Base-by-base conservation (phyloP, 1,284 basidiomycete species). In the Pseudozyma flocculosa region DNA sequence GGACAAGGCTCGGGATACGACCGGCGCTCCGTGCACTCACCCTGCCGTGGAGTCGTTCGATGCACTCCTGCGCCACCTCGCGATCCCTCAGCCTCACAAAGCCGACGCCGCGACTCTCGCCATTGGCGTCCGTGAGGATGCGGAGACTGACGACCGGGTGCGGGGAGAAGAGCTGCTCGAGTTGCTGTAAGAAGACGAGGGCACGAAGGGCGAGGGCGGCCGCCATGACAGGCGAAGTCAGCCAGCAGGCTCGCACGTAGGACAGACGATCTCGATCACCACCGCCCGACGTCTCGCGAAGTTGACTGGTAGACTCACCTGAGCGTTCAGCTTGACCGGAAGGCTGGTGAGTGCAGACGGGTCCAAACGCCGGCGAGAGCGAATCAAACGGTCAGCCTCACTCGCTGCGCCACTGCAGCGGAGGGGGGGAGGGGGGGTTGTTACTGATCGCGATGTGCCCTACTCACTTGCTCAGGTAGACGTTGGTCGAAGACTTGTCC, bases 81-180 rank as follows among this genome's bases (percentile, higher is more conserved):
- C 70, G 62, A 40, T 63, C 58, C 18, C 51, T 45, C 14, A 74
- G 47, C 24, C 72, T 54, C 17, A 71, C 68, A 29, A 74, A 71
- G 13, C 68, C 72, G 4, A 72, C 70, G 3, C 72, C 72, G 14
- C 66, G 60, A 30, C 58, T 62, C 11, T 55, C 54, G 21, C 72
- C 72, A 21, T 71, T 61, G 8, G 55, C 26, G 45, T 73, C 61
- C 40, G 57, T 54, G 3, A 74, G 56, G 37, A 74, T 73, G 46
- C 70, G 70, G 43, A 71, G 63, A 37, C 59, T 64, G 21, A 66
- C 59, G 18, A 73, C 54, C 9, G 46, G 50, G 40, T 73, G 70
- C 9, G 72, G 72, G 10, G 50, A 52, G 44, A 73, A 72, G 22
- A 73, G 64, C 43, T 68, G 67, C 45, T 73, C 70, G 34, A 73